Conservation (phyloP, 805 yeast genomes). For the Nakazawaea laoshanensis region DNA sequence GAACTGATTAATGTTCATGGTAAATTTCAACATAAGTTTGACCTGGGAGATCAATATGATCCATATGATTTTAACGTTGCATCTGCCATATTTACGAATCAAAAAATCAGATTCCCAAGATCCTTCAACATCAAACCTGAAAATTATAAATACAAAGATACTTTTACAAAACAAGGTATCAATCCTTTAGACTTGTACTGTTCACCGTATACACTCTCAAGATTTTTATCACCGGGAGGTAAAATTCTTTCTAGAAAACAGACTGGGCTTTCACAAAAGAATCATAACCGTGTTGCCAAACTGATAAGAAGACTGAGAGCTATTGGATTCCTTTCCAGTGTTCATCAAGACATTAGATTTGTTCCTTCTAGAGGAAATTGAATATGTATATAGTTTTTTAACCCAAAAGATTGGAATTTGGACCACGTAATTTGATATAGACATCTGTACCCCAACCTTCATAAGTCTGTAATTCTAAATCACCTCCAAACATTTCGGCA, state of each 20-base stretch:
- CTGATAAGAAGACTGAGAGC: constrained; percentile 78
- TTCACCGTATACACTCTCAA: constrained; percentile 61
- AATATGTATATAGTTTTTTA: constrained; percentile 1
- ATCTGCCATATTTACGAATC: constrained; percentile 41
- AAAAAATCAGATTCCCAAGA: constrained; percentile 17
- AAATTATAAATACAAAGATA: constrained; percentile 8
- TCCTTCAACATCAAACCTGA: constrained; percentile 10
- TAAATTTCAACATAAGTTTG: constrained; percentile 36
- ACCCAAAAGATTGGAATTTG: constrained; percentile 17
- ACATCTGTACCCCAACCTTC: constrained; percentile 79
- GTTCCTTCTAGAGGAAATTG: constrained; percentile 10
- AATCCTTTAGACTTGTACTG: constrained; percentile 67
- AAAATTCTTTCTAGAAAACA: constrained; percentile 65
- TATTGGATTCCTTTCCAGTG: constrained; percentile 69
- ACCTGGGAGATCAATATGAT: constrained; percentile 52
- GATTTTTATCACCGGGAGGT: constrained; percentile 64
- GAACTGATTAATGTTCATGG: constrained; percentile 21
- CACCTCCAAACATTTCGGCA: constrained; percentile 66
- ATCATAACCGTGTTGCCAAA: constrained; percentile 64
- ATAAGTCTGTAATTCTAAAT: constrained; percentile 57
- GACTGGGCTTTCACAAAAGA: constrained; percentile 56
- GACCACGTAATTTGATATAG: constrained; percentile 41
- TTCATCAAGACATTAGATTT: constrained; percentile 52
- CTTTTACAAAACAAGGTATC: constrained; percentile 32
- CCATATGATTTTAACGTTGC: constrained; percentile 75